These are phyloP conservation scores for Rhododendron kiyosumense DNA, from an alignment of 148 eudicot species.

Conservation along the genomic window DNA sequence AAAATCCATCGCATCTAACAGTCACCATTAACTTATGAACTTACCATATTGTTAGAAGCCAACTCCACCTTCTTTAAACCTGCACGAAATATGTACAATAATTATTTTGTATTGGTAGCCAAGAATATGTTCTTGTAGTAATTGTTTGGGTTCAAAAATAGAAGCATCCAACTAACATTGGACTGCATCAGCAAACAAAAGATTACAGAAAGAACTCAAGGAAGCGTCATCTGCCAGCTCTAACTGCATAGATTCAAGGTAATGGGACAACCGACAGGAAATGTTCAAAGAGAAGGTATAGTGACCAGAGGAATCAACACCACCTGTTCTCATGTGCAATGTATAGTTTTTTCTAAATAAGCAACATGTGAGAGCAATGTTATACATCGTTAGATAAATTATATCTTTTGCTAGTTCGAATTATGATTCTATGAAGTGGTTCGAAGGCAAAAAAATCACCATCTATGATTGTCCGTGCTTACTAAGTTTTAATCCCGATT, in stretches of 20 bases:
- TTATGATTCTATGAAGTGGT: neutral
- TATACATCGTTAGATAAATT: neutral
- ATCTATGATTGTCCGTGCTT: neutral
- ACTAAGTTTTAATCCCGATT: neutral
- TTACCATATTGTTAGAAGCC: slow-evolving; percentile 39
- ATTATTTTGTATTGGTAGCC: slow-evolving; percentile 3
- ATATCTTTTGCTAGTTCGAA: neutral
- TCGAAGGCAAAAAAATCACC: neutral
- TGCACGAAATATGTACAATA: slow-evolving; percentile 19
- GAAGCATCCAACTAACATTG: neutral
- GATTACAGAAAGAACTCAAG: neutral
- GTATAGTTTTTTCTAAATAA: neutral
- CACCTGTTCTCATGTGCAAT: neutral
- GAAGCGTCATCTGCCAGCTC: neutral
- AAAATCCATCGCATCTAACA: neutral
- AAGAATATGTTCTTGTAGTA: neutral
- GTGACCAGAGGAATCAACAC: neutral
- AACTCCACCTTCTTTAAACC: slow-evolving; percentile 38
- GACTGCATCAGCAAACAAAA: neutral
- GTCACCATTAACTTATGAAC: slow-evolving; percentile 9
- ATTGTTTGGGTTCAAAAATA: neutral
- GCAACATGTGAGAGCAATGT: neutral
- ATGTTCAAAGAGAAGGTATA: neutral
- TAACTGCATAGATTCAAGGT: neutral
- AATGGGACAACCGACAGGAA: neutral